Base-by-base conservation (phyloP, 345 rosid genomes). In the Salix arbutifolia region DNA sequence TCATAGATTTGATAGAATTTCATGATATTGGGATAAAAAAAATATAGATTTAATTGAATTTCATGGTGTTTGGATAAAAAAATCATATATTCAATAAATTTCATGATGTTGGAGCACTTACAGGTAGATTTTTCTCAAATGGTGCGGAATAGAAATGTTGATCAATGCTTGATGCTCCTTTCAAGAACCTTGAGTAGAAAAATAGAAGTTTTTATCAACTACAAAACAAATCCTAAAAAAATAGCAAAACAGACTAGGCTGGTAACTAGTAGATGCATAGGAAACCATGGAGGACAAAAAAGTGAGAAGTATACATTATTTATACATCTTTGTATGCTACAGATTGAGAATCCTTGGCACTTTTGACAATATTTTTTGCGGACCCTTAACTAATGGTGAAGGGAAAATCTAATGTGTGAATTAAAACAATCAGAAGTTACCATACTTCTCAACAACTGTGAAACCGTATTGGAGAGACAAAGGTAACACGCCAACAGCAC, bases 401-500 rank as follows among this genome's bases (percentile, higher is more conserved):
- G 53, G 65, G 35, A 52, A 75, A 38, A 40, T 21, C 26, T 52
- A 33, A 60, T 25, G 19, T 2, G 14, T 23, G 65, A 60, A 60
- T 60, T 60, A 21, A 19, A 60, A 23, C 35, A 42, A 71, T 35
- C 42, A 75, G 75, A 83, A 84, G 87, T 28, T 76, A 84, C 83
- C 92, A 74, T 92, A 93, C 99, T 92, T 93, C 85, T 96, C 96
- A 78, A 92, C 91, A 74, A 91, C 85, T 10, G 92, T 70, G 83
- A 92, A 96, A 70, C 99, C 98, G 81, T 96, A 96, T 78, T 93
- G 98, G 66, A 93, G 92, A 73, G 97, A 96, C 78, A 92, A 77
- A 58, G 99, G 99, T 87, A 96, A 82, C 77, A 93, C 90, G 21
- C 99, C 99, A 71, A 96, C 99, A 75, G 99, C 99, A 88, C 98